Conservation (phyloP, 306 rosid genomes). For the Vigna trinervia region DNA sequence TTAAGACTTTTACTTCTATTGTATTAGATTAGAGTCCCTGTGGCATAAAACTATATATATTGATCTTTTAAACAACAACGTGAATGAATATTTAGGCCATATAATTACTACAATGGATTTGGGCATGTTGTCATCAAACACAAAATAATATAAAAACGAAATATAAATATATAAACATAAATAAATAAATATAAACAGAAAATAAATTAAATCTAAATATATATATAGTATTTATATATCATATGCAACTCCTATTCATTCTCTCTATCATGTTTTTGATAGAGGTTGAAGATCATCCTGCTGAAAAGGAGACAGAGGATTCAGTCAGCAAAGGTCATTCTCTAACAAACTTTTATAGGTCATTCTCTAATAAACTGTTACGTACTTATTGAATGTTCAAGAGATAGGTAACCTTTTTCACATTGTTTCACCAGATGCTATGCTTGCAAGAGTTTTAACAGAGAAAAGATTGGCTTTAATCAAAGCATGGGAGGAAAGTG, state of each 20-base stretch:
- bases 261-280: background rate
- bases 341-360: conserved; percentile 46
- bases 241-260: background rate
- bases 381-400: background rate
- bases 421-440: conserved; percentile 50
- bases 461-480: conserved; percentile 85
- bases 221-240: conserved; percentile 1
- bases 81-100: background rate
- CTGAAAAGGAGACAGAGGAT: conserved; percentile 46
- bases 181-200: too few species aligned
- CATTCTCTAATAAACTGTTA: background rate
- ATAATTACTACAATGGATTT: background rate
- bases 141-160: too few species aligned
- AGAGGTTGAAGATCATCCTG: conserved; percentile 54
- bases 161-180: too few species aligned
- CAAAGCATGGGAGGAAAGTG: conserved; percentile 96
- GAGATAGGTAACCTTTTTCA: background rate
- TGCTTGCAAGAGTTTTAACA: conserved; percentile 60
- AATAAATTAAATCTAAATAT: too few species aligned
- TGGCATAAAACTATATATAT: too few species aligned
- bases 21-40: too few species aligned
- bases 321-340: conserved; percentile 58
- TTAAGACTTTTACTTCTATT: background rate
- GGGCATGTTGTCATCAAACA: too few species aligned
- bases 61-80: background rate